Evolutionary conservation across 2,329 filamentous ascomycete species (phyloP).

Genomic region (Claviceps spartinae): DNA sequence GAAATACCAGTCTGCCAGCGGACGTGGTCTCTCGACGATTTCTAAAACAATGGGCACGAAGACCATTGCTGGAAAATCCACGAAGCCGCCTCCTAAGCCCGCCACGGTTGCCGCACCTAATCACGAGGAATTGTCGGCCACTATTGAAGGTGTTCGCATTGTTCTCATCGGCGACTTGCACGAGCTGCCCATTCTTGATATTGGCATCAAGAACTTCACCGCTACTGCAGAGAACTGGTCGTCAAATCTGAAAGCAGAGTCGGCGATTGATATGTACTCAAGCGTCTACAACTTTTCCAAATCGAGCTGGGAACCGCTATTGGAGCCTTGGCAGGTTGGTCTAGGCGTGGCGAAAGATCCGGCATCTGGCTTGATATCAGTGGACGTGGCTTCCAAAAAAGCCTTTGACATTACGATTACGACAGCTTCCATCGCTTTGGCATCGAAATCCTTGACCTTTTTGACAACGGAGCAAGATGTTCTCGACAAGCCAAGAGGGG

Average conservation of each 20-base stretch:
- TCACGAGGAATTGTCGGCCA: conserved; percentile 70
- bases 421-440: conserved; percentile 82
- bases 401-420: conserved; percentile 86
- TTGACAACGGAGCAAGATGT: conserved; percentile 76
- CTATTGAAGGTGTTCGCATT: conserved; percentile 76
- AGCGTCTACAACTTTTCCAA: conserved; percentile 99
- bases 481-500: conserved; percentile 79
- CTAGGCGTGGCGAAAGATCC: conserved; percentile 73
- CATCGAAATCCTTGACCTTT: conserved; percentile 86
- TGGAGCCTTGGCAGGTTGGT: conserved; percentile 94
- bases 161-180: conserved; percentile 93
- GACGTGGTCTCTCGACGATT: conserved; percentile 39
- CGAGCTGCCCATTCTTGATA: conserved; percentile 86
- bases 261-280: conserved; percentile 82
- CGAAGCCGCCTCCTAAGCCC: conserved; percentile 10
- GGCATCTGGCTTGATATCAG: conserved; percentile 59
- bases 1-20: conserved; percentile 44
- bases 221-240: conserved; percentile 86
- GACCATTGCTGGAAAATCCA: conserved; percentile 19
- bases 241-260: conserved; percentile 70
- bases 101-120: conserved; percentile 8
- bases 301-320: conserved; percentile 90
- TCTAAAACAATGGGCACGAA: conserved; percentile 28
- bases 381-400: conserved; percentile 81
- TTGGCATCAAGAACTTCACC: conserved; percentile 82